Base-by-base conservation (phyloP, 305 asterid species). In the Solanum hybrid region DNA sequence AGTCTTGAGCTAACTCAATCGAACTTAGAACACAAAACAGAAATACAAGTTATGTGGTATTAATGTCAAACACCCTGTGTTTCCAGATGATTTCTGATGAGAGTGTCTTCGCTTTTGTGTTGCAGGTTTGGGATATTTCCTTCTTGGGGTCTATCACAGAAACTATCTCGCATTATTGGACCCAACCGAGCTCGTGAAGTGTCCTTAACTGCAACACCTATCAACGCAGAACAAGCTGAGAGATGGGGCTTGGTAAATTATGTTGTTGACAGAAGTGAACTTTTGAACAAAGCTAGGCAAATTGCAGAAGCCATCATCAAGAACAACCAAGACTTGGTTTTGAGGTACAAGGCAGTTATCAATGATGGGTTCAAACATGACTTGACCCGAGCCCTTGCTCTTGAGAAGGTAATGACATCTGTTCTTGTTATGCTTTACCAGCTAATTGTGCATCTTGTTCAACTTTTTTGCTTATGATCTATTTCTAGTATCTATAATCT, bases 111-210 rank as follows among this genome's bases (percentile, higher is more conserved):
- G 75, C 75, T 51, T 51, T 31, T 51, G 40, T 51, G 75, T 91
- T 78, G 46, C 93, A 97, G 99, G 92, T 97, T 97, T 92, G 99
- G 98, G 76, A 96, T 97, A 94, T 97, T 97, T 93, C 99, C 99
- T 85, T 96, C 99, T 0, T 97, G 99, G 99, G 99, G 99, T 78
- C 92, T 97, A 69, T 97, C 99, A 71, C 99, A 97, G 95, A 97
- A 97, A 95, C 98, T 97, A 88, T 92, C 97, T 22, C 98, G 98
- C 34, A 89, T 94, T 90, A 96, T 96, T 79, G 99, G 99, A 35
- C 97, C 95, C 16, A 92, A 90, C 89, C 93, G 98, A 91, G 98
- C 99, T 64, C 98, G 98, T 46, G 98, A 97, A 92, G 97, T 88
- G 42, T 96, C 99, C 71, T 89, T 96, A 87, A 69, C 96, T 4